phyloP scores from a whole-genome alignment of 345 rosid genomes.

The Ceriops decandra region DNA sequence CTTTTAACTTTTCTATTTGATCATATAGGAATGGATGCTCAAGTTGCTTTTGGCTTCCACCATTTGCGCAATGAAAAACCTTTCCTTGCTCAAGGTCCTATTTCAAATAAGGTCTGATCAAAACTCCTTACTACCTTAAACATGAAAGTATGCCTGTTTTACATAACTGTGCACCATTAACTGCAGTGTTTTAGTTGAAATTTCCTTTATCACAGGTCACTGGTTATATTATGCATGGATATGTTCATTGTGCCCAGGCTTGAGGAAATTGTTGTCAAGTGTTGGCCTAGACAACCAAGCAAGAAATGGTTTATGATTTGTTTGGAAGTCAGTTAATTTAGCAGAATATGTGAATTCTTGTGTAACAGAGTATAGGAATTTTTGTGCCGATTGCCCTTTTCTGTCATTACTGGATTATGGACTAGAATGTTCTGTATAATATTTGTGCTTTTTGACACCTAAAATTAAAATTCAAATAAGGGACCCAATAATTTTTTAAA shows the following conservation, averaged over 20 bases:
- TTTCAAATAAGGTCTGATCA: conserved; percentile 74
- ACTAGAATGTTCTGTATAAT: no score
- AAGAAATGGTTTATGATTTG: no score
- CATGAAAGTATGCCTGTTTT: not conserved
- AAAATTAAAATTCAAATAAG: not conserved
- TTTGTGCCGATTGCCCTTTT: no score
- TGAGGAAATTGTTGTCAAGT: no score
- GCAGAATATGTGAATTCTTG: no score
- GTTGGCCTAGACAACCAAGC: no score
- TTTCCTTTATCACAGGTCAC: no score
- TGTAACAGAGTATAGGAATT: no score
- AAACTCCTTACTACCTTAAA: not conserved
- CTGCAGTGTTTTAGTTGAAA: not conserved
- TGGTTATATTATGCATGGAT: no score
- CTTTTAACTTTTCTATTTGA: conserved; percentile 4
- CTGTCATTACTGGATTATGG: not conserved
- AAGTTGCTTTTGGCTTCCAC: conserved; percentile 95
- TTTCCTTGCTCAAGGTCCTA: conserved; percentile 90
- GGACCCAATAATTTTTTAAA: conserved; percentile 7
- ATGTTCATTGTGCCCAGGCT: no score
- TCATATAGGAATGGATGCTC: conserved; percentile 94
- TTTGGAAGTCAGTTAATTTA: no score
- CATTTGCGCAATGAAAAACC: conserved; percentile 93
- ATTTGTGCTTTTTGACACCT: not conserved
- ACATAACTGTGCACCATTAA: not conserved